Base-by-base conservation (phyloP, 306 rosid species). In the Coriaria nepalensis region DNA sequence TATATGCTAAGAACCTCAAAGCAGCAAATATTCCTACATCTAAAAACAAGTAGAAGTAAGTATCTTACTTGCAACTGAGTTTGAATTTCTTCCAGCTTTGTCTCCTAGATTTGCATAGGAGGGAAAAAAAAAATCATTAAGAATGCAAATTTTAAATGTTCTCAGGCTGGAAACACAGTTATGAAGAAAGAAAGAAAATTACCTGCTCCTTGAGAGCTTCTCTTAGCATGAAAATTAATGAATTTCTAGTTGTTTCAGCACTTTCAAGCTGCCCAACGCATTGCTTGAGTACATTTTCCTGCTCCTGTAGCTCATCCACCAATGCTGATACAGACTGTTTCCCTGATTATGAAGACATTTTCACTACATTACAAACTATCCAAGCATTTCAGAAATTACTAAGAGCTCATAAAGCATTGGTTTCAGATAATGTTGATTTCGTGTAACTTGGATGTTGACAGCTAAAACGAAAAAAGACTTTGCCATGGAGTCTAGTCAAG, bases 201-300 rank as follows among this genome's bases (percentile, higher is more conserved):
- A 43, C 95, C 43, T 86, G 93, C 49, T 82, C 96, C 52, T 69
- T 90, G 67, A 86, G 83, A 36, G 94, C 96, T 61, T 74, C 90
- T 68, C 70, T 73, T 43, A 86, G 90, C 60, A 67, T 72, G 35
- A 62, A 79, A 72, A 77, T 71, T 78, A 86, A 69, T 37, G 83
- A 61, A 68, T 59, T 63, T 68, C 96, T 77, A 35, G 76, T 68
- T 72, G 81, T 74, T 67, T 73, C 80, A 0, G 57, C 68, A 36
- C 65, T 71, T 67, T 77, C 90, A 46, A 86, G 87, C 40, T 74
- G 72, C 49, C 57, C 78, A 59, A 86, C 66, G 59, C 73, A 82
- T 50, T 68, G 69, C 29, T 60, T 67, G 62, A 86, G 76, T 50
- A 64, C 50, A 47, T 66, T 72, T 70, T 82, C 94, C 74, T 71